Evolutionary conservation across 2,329 filamentous ascomycete genomes (phyloP).

Genomic region (Colletotrichum agaves): DNA sequence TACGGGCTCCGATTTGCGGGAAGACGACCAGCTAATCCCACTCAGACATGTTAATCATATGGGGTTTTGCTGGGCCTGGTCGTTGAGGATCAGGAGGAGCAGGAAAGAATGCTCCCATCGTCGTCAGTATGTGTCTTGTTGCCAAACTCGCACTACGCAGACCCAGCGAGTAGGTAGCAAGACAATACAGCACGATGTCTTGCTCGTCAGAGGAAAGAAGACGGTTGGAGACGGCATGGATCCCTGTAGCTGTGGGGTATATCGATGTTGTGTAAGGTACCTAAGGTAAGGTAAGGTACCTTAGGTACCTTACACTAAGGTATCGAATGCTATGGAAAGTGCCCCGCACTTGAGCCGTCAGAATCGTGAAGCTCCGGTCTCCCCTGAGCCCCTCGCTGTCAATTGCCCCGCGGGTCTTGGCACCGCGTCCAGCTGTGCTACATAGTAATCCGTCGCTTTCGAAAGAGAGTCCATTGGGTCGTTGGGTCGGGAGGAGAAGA

Average conservation of each 20-base stretch:
- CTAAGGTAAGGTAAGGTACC: too few species aligned
- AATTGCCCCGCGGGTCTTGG: constrained; percentile 14
- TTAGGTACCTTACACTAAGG: too few species aligned
- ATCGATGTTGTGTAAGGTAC: too few species aligned
- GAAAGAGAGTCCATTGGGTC: too few species aligned
- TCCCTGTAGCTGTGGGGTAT: constrained; percentile 30
- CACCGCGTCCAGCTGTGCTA: not conserved
- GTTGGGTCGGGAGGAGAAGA: not conserved
- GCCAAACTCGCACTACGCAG: too few species aligned
- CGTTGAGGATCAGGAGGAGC: too few species aligned
- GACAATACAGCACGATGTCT: too few species aligned
- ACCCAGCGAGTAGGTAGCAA: too few species aligned
- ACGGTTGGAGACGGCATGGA: constrained; percentile 12
- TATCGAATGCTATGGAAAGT: not conserved
- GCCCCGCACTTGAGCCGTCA: constrained; percentile 9
- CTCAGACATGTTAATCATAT: constrained; percentile 8
- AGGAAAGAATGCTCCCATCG: not conserved
- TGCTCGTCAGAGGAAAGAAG: constrained; percentile 10
- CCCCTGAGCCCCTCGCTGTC: not conserved
- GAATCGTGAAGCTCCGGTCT: not conserved
- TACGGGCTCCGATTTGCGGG: constrained; percentile 24
- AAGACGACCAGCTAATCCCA: constrained; percentile 10
- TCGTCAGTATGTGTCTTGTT: too few species aligned
- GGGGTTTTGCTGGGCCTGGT: constrained; percentile 1
- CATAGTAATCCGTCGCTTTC: constrained; percentile 13